Conservation (phyloP, 345 rosid genomes). For the Eutrema japonicum region DNA sequence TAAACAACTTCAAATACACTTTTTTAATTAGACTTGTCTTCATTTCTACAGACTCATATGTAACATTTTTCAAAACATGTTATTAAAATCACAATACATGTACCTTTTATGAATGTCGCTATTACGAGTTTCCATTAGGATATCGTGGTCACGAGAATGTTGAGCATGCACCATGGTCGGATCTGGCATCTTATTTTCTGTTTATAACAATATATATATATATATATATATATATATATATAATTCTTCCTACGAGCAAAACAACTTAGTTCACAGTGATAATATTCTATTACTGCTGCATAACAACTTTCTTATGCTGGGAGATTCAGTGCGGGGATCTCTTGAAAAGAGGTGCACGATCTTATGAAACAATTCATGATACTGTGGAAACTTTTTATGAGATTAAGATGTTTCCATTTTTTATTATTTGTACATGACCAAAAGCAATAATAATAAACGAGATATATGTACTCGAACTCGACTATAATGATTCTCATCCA, state of each 20-base stretch:
- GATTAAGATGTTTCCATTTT: conserved; percentile 22
- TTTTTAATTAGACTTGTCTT: neutral
- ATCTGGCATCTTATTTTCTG: neutral
- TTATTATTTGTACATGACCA: neutral
- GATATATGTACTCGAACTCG: neutral
- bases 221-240: too few relatives aligned
- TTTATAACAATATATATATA: neutral
- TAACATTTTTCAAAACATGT: neutral
- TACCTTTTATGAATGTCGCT: neutral
- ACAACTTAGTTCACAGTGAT: too few relatives aligned
- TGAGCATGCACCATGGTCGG: conserved; percentile 1
- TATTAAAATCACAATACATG: neutral
- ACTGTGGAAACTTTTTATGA: conserved; percentile 23
- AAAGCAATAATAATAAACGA: conserved; percentile 16
- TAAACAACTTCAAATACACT: neutral
- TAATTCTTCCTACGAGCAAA: neutral
- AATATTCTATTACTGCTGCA: neutral
- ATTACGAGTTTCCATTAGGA: conserved; percentile 2
- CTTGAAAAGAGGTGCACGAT: conserved; percentile 22
- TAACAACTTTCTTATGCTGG: neutral
- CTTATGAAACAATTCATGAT: conserved; percentile 26
- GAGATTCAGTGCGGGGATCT: conserved; percentile 20
- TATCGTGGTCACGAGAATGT: neutral
- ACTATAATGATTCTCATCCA: conserved; percentile 25
- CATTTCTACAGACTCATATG: neutral